Evolutionary conservation across 2,329 filamentous ascomycete species (phyloP).

Genomic region (Penicillium sp.): DNA sequence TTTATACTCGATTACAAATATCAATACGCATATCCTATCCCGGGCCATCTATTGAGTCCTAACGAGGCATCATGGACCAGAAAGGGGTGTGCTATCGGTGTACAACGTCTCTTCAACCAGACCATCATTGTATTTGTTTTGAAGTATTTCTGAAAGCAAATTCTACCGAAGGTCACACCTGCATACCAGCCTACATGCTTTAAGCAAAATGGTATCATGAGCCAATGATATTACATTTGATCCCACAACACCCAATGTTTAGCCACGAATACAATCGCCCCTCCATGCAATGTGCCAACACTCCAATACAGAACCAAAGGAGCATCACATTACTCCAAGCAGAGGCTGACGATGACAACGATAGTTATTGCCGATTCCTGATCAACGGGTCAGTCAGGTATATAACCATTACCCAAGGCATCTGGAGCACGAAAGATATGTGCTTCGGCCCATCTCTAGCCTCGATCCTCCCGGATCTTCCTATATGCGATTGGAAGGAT

Average conservation of each 20-base stretch:
- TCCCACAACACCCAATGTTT: not conserved
- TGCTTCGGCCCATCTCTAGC: conserved; percentile 29
- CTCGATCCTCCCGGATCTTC: conserved; percentile 21
- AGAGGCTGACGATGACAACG: not conserved
- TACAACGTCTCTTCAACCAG: not conserved
- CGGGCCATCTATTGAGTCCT: not conserved
- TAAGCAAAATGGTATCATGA: not conserved
- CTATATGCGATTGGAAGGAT: conserved; percentile 33
- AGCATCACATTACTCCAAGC: not conserved
- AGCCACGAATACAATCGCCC: not conserved
- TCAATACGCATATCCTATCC: not conserved
- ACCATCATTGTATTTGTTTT: not conserved
- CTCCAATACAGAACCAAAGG: not conserved
- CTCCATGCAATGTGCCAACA: not conserved
- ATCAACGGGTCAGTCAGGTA: conserved; percentile 25
- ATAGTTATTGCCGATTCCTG: not conserved
- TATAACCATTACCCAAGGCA: conserved; percentile 26
- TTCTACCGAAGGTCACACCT: not conserved
- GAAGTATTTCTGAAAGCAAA: not conserved
- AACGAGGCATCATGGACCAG: not conserved
- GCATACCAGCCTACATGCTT: not conserved
- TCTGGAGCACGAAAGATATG: conserved; percentile 29
- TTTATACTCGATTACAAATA: not conserved
- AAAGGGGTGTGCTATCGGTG: not conserved
- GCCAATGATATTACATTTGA: not conserved